Evolutionary conservation across 257 asterid species (phyloP).

Genomic region (Nicotiana obtusifolia): DNA sequence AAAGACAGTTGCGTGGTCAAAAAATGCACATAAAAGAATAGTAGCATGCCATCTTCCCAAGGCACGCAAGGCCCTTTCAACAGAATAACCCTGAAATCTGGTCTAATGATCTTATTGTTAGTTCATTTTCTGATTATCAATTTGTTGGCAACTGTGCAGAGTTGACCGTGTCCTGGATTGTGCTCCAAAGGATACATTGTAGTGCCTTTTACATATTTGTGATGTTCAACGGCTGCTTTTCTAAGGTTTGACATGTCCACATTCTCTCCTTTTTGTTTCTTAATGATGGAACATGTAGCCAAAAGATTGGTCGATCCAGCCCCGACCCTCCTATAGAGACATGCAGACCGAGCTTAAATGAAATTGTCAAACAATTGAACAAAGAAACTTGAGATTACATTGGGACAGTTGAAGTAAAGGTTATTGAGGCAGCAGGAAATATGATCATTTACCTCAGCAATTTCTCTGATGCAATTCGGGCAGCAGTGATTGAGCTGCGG

Average conservation of each 20-base stretch:
- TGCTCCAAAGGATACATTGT: slow-evolving; percentile 87
- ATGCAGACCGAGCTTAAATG: neutral
- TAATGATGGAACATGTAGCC: slow-evolving; percentile 60
- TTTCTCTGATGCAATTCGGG: slow-evolving; percentile 79
- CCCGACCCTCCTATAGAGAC: slow-evolving; percentile 54
- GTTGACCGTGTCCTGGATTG: slow-evolving; percentile 69
- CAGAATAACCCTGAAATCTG: neutral
- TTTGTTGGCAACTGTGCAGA: slow-evolving; percentile 58
- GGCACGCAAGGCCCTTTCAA: neutral
- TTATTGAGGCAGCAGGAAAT: neutral
- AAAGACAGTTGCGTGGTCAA: neutral
- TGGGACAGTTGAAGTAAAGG: neutral
- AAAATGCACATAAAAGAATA: neutral
- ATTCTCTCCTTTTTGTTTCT: slow-evolving; percentile 34
- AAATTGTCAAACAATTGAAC: neutral
- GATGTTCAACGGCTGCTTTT: slow-evolving; percentile 54
- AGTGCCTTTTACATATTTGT: slow-evolving; percentile 49
- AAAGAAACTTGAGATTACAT: neutral
- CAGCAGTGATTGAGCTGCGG: slow-evolving; percentile 51
- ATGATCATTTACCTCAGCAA: slow-evolving; percentile 49
- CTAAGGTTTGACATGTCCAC: slow-evolving; percentile 22
- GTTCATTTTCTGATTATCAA: slow-evolving; percentile 10
- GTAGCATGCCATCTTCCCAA: neutral
- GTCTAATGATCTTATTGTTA: neutral
- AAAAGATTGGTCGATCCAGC: slow-evolving; percentile 73